phyloP scores from a whole-genome alignment of 1,139 yeast genomes.

The Geotrichum bryndzae region DNA sequence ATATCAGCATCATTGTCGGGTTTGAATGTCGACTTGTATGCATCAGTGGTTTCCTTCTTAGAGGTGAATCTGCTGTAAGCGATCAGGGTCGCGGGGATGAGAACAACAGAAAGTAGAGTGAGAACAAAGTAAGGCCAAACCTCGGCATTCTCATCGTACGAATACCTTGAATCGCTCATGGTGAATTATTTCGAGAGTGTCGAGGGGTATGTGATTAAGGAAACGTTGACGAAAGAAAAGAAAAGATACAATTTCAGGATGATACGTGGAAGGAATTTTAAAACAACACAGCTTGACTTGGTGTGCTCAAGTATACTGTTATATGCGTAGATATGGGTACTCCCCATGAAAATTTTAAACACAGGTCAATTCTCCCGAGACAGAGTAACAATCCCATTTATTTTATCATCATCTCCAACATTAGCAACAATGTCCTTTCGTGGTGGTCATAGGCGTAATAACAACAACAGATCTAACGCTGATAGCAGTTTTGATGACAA shows the following conservation, averaged over 20 bases:
- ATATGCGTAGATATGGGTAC: not conserved
- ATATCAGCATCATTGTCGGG: conserved; percentile 45
- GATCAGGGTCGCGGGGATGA: conserved; percentile 62
- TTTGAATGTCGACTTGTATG: conserved; percentile 22
- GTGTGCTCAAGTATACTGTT: not conserved
- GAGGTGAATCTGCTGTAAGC: conserved; percentile 28
- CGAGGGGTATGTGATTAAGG: not conserved
- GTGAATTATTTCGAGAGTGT: conserved; percentile 2
- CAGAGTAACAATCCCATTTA: not conserved
- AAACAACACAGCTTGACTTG: not conserved
- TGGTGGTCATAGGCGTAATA: conserved; percentile 15
- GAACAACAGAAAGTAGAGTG: conserved; percentile 60
- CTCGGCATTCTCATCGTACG: conserved; percentile 84
- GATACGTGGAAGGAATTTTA: conserved; percentile 8
- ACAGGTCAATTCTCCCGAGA: not conserved
- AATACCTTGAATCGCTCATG: conserved; percentile 41
- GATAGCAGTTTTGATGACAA: conserved; percentile 13
- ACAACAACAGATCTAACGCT: conserved; percentile 6
- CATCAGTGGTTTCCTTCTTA: conserved; percentile 8
- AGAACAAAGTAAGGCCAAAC: conserved; percentile 93
- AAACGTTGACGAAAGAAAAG: not conserved
- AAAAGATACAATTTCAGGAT: not conserved
- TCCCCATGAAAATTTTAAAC: not conserved
- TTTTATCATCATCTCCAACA: not conserved
- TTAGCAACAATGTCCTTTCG: conserved; percentile 19